Evolutionary conservation across 2,329 filamentous ascomycete species (phyloP), one percentile per base, ranked within the genome.

Genomic region (Trichoderma atrobrunneum): DNA sequence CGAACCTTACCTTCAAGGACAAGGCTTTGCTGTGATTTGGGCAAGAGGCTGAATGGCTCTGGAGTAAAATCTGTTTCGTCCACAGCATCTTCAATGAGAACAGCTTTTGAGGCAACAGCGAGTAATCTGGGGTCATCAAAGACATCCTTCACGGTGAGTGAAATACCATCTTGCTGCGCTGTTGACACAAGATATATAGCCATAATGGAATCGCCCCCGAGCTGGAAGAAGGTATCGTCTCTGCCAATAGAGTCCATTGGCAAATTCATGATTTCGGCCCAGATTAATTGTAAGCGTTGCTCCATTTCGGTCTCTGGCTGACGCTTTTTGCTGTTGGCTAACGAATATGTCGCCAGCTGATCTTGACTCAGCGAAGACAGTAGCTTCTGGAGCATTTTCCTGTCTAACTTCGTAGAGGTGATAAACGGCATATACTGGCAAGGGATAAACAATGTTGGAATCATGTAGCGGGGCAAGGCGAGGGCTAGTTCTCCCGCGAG

Each of bases 111-210:
- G 12, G 65, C 63, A 8, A 73, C 57, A 12, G 68, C 43, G 24
- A 56, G 30, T 21, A 69, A 24, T 26, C 71, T 43, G 5, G 65
- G 65, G 28, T 62, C 66, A 30, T 60, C 54, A 63, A 71, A 71
- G 1, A 71, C 34, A 12, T 71, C 61, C 16, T 64, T 57, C 10
- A 71, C 68, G 6, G 68, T 71, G 2, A 71, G 26, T 14, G 24
- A 16, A 8, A 72, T 68, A 2, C 70, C 51, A 11, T 74, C 74
- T 3, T 74, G 76, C 66, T 80, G 77, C 3, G 82, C 82, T 43
- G 78, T 77, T 5, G 83, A 79, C 1, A 84, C 82, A 0, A 85
- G 76, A 65, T 79, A 80, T 82, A 85, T 85, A 0, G 84, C 83
- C 7, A 78, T 78, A 7, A 85, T 78, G 0, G 84, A 85, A 76